Base-by-base conservation (phyloP, 305 asterid genomes). In the Solanum aculeatissimum region DNA sequence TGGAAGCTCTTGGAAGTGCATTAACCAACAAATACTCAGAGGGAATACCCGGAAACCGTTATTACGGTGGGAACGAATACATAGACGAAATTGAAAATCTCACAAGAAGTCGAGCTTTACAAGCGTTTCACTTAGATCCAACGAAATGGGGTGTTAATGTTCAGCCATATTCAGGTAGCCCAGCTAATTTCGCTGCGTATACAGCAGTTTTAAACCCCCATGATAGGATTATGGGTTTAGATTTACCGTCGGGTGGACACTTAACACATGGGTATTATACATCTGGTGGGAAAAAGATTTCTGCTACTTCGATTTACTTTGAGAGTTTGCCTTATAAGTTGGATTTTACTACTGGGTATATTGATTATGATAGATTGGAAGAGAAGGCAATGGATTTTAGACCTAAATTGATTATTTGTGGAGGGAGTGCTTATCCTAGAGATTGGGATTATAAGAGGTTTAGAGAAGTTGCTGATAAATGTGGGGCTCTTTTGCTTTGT, bases 371-470 rank as follows among this genome's bases (percentile, higher is more conserved):
- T 58, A 89, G 66, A 74, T 85, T 96, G 97, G 98, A 94, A 88
- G 98, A 95, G 98, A 96, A 95, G 87, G 99, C 99, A 4, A 15
- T 96, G 91, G 98, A 95, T 86, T 96, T 95, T 88, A 93, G 98
- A 91, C 98, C 99, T 0, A 96, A 92, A 68, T 51, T 96, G 95
- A 94, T 96, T 68, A 95, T 96, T 42, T 95, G 98, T 45, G 99
- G 99, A 14, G 99, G 98, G 12, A 96, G 99, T 89, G 95, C 99
- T 82, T 96, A 96, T 81, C 80, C 99, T 0, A 92, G 98, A 85
- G 98, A 95, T 57, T 96, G 98, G 97, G 98, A 96, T 89, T 96
- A 95, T 89, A 75, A 83, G 57, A 90, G 92, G 87, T 89, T 93
- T 79, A 91, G 92, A 86, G 92, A 87, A 83, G 88, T 91, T 85